Percentiles rank a stretch among this genome's conserved stretches.
Conservation (phyloP, 352 stramenopile genomes). For the Phytophthora chlamydospora region DNA sequence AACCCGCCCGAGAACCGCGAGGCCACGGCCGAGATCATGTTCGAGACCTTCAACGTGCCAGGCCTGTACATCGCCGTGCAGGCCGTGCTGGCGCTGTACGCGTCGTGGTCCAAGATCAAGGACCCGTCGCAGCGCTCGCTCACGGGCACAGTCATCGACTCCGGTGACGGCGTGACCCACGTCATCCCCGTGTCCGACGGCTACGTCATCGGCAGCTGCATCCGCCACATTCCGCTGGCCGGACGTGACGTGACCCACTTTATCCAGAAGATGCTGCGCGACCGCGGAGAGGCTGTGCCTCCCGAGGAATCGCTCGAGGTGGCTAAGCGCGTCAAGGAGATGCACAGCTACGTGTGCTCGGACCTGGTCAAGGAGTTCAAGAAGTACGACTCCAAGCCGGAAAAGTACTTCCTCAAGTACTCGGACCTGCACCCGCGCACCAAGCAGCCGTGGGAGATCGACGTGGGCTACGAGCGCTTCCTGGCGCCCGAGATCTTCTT, state of each 20-base stretch:
- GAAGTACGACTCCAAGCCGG: constrained; percentile 94
- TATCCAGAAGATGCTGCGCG: constrained; percentile 94
- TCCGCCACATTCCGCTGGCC: constrained; percentile 94
- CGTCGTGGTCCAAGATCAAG: constrained; percentile 93
- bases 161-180: constrained; percentile 94
- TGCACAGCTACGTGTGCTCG: constrained; percentile 95
- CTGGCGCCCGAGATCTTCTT: constrained; percentile 97
- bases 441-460: constrained; percentile 87
- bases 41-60: constrained; percentile 96
- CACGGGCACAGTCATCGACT: constrained; percentile 95
- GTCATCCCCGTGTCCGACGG: constrained; percentile 95
- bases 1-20: constrained; percentile 97
- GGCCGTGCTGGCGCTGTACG: constrained; percentile 94
- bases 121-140: constrained; percentile 88
- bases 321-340: constrained; percentile 93
- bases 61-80: constrained; percentile 96
- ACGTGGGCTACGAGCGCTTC: constrained; percentile 95
- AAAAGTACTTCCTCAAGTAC: constrained; percentile 94
- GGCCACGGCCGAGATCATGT: constrained; percentile 96
- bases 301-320: constrained; percentile 93
- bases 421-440: constrained; percentile 77
- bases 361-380: constrained; percentile 96
- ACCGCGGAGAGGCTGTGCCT: constrained; percentile 92
- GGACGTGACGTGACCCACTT: constrained; percentile 96
- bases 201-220: constrained; percentile 96